phyloP scores from a whole-genome alignment of 1,284 basidiomycete species.

The Moesziomyces sp. region DNA sequence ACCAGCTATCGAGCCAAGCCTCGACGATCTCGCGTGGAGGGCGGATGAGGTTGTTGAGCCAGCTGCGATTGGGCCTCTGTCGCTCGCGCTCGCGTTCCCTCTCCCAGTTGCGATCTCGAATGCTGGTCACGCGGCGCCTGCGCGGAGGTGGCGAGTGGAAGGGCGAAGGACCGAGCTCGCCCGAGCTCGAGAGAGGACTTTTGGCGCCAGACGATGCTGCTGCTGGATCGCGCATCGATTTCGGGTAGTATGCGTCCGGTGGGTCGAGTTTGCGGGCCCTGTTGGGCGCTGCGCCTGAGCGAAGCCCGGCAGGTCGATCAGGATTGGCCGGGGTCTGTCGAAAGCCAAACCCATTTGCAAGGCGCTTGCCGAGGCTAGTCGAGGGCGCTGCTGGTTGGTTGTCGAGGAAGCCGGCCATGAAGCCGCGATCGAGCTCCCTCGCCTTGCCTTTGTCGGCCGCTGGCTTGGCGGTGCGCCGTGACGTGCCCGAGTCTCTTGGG shows the following conservation, averaged over 20 bases:
- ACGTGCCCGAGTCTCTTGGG: constrained; percentile 14
- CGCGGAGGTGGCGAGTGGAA: constrained; percentile 31
- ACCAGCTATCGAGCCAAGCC: constrained; percentile 70
- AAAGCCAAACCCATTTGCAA: constrained; percentile 36
- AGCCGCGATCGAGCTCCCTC: constrained; percentile 15
- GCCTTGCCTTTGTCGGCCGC: constrained; percentile 32
- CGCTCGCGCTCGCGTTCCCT: constrained; percentile 37
- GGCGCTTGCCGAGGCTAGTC: constrained; percentile 31
- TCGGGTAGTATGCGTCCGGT: constrained; percentile 13
- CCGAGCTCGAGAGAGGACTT: constrained; percentile 4
- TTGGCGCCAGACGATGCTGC: constrained; percentile 1
- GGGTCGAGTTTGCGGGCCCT: constrained; percentile 11
- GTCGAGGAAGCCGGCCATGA: constrained; percentile 29
- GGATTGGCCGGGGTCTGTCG: constrained; percentile 14
- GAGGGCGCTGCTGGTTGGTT: constrained; percentile 14
- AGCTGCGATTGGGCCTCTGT: constrained; percentile 31
- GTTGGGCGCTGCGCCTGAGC: neutral
- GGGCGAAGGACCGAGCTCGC: constrained; percentile 28
- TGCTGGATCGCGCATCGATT: constrained; percentile 5
- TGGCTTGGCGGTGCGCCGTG: constrained; percentile 11
- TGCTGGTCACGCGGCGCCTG: constrained; percentile 41
- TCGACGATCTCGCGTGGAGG: constrained; percentile 70
- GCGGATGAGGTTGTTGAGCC: constrained; percentile 63
- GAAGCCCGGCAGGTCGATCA: constrained; percentile 6
- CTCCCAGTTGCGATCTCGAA: constrained; percentile 41